A percentile compares a stretch with the other conserved stretches of the same genome.
Conservation (phyloP, 352 stramenopile species). For the Pythium diclinum region DNA sequence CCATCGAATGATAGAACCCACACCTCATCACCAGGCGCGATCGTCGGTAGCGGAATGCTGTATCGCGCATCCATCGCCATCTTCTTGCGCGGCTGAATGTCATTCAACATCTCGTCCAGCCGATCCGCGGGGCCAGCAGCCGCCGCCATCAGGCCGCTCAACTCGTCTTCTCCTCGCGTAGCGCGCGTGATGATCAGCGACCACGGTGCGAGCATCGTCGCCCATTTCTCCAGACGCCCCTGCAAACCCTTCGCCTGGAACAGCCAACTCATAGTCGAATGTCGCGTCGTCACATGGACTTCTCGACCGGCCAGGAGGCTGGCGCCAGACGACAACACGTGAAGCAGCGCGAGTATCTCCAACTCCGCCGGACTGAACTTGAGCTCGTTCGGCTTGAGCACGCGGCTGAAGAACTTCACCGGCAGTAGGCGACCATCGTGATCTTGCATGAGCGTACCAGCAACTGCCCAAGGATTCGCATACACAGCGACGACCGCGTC, state of each 20-base stretch:
- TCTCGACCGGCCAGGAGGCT: neutral
- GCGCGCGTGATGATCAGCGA: conserved; percentile 12
- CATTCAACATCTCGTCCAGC: conserved; percentile 11
- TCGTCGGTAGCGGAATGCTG: no score
- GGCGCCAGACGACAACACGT: neutral
- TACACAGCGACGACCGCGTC: conserved; percentile 1
- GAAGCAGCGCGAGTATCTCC: conserved; percentile 13
- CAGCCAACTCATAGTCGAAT: conserved; percentile 6
- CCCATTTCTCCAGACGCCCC: conserved; percentile 10
- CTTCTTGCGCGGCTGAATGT: conserved; percentile 12
- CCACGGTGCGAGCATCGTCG: conserved; percentile 14
- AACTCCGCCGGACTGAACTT: conserved; percentile 2
- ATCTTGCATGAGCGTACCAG: neutral
- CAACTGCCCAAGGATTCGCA: conserved; percentile 9
- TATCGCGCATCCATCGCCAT: no score
- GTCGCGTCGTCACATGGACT: conserved; percentile 4
- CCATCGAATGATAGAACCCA: conserved; percentile 26
- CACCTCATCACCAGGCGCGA: neutral
- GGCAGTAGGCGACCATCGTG: conserved; percentile 4
- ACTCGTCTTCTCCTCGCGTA: conserved; percentile 6
- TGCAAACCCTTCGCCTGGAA: conserved; percentile 10
- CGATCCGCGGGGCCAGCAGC: conserved; percentile 4
- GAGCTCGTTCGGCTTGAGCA: conserved; percentile 11
- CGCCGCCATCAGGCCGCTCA: conserved; percentile 7
- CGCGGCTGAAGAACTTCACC: conserved; percentile 8